Conservation (phyloP, 1,284 basidiomycete genomes). For the Rhizoctonia solani region DNA sequence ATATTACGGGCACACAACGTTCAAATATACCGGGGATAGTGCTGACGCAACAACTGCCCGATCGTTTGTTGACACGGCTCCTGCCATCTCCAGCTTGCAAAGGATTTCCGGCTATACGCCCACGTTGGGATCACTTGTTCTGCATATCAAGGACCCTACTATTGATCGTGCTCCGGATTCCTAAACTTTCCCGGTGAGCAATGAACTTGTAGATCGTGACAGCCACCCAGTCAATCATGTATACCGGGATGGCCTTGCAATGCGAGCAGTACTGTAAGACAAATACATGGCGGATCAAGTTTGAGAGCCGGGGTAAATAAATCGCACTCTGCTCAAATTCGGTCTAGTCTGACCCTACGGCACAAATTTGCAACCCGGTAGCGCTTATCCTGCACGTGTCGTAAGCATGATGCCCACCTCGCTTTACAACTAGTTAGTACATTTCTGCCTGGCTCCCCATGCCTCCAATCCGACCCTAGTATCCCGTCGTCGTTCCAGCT, state of each 20-base stretch:
- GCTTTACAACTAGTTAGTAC: too few relatives aligned
- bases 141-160: neutral
- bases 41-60: neutral
- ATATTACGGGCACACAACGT: constrained; percentile 17
- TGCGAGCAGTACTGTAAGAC: neutral
- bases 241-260: neutral
- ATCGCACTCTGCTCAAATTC: too few relatives aligned
- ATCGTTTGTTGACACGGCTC: neutral
- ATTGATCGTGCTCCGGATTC: neutral
- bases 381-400: too few relatives aligned
- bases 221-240: neutral
- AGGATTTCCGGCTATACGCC: constrained; percentile 16
- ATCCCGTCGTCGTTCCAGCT: too few relatives aligned
- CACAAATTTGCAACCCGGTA: too few relatives aligned
- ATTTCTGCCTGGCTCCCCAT: too few relatives aligned
- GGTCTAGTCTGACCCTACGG: too few relatives aligned
- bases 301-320: neutral
- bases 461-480: too few relatives aligned
- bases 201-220: neutral
- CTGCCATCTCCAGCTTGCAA: constrained; percentile 20
- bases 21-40: neutral
- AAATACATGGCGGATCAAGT: constrained; percentile 8
- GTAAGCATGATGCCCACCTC: too few relatives aligned
- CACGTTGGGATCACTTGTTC: neutral
- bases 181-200: neutral